phyloP scores from a whole-genome alignment of 2,329 filamentous ascomycete species.

The Calonectria honghensis region DNA sequence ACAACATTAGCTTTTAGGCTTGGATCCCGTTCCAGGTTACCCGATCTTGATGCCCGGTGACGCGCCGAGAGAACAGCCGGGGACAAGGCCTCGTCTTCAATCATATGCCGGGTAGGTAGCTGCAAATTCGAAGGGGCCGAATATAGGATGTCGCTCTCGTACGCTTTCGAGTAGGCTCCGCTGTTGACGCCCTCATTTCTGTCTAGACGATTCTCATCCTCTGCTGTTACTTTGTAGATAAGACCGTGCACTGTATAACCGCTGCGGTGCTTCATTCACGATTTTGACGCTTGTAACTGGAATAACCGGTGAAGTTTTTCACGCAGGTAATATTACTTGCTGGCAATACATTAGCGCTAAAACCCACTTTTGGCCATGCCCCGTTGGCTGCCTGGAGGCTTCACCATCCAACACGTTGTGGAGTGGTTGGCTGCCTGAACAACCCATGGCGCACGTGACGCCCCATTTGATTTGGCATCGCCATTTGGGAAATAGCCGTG shows the following conservation, averaged over 20 bases:
- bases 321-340: neutral
- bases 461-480: no score
- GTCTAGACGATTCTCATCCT: neutral
- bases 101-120: neutral
- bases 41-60: neutral
- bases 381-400: neutral
- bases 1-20: neutral
- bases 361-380: neutral
- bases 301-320: constrained; percentile 5
- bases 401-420: neutral
- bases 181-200: neutral
- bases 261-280: neutral
- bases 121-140: neutral
- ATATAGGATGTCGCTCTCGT: constrained; percentile 1
- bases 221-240: neutral
- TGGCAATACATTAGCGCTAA: neutral
- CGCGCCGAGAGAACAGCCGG: neutral
- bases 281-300: neutral
- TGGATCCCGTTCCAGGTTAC: neutral
- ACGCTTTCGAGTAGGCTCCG: constrained; percentile 1
- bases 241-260: no score
- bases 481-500: neutral
- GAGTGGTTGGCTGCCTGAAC: constrained; percentile 4
- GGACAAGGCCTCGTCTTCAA: neutral
- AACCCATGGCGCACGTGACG: neutral